Percentiles rank a stretch among this genome's conserved stretches.
Conservation (phyloP, 495 filamentous ascomycete genomes). For the Penicillium lagena region DNA sequence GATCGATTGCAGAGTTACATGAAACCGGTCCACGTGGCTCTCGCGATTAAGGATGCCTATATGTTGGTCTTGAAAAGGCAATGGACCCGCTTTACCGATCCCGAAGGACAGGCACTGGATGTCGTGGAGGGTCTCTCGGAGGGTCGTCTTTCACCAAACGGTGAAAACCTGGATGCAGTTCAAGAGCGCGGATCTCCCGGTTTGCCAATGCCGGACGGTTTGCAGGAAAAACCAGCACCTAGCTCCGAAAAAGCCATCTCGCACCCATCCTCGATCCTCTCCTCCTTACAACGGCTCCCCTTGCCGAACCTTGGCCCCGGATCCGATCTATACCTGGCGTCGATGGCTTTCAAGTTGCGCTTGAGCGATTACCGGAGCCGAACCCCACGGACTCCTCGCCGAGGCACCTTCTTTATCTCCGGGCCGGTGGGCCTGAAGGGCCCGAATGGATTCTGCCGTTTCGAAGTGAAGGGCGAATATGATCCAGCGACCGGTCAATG, state of each 20-base stretch:
- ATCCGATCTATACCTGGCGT: constrained; percentile 34
- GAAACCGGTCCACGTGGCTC: constrained; percentile 27
- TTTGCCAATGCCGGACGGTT: constrained; percentile 6
- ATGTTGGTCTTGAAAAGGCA: constrained; percentile 24
- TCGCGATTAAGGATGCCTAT: constrained; percentile 32
- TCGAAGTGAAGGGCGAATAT: constrained; percentile 55
- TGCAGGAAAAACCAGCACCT: constrained; percentile 9
- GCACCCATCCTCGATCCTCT: constrained; percentile 27
- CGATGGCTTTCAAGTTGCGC: constrained; percentile 46
- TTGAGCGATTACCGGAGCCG: constrained; percentile 30
- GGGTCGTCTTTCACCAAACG: constrained; percentile 7
- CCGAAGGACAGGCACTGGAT: constrained; percentile 7
- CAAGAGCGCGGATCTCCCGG: constrained; percentile 18
- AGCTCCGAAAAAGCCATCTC: constrained; percentile 16
- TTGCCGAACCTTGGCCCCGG: constrained; percentile 30
- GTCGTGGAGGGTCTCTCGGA: constrained; percentile 8
- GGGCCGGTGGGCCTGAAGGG: constrained; percentile 63
- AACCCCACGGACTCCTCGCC: constrained; percentile 37
- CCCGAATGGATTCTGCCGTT: constrained; percentile 44
- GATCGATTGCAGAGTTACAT: constrained; percentile 27
- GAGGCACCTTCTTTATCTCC: constrained; percentile 56
- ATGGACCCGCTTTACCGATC: constrained; percentile 18
- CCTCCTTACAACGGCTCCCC: constrained; percentile 29
- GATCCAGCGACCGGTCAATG: constrained; percentile 45
- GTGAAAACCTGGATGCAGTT: constrained; percentile 12